Percentiles rank a stretch among this genome's conserved stretches.
Conservation (phyloP, 257 asterid species). For the Solanum etuberosum region DNA sequence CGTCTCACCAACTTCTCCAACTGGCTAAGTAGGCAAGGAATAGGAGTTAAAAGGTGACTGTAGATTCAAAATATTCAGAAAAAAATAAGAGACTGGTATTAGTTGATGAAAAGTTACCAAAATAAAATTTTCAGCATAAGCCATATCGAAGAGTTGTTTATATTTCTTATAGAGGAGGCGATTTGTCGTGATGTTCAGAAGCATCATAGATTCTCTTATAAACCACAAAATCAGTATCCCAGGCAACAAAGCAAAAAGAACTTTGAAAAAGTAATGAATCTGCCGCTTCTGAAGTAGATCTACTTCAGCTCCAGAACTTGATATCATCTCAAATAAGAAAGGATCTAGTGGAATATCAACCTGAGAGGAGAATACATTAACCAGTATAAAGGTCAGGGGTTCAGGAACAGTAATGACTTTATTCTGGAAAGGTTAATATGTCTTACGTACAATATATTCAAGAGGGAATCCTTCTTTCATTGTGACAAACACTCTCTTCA, state of each 20-base stretch:
- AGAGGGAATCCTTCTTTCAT: conserved; percentile 98
- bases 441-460: conserved; percentile 72
- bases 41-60: not conserved
- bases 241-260: conserved; percentile 69
- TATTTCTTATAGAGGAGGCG: conserved; percentile 77
- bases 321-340: conserved; percentile 79
- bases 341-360: conserved; percentile 99
- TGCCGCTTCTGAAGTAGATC: conserved; percentile 89
- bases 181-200: conserved; percentile 65
- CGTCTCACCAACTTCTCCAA: conserved; percentile 75
- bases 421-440: not conserved
- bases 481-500: conserved; percentile 78
- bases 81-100: not conserved
- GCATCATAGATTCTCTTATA: conserved; percentile 78
- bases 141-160: conserved; percentile 83
- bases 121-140: conserved; percentile 84
- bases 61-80: not conserved
- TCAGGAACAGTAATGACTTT: conserved; percentile 1
- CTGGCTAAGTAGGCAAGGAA: conserved; percentile 60
- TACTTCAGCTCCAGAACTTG: conserved; percentile 86
- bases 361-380: conserved; percentile 27
- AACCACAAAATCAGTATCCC: conserved; percentile 81
- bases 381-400: conserved; percentile 1
- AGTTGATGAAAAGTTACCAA: conserved; percentile 43
- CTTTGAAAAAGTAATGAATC: conserved; percentile 80